Evolutionary conservation across 306 rosid species (phyloP), one percentile per base, ranked within the genome.

Genomic region (Cucurbita ficifolia): DNA sequence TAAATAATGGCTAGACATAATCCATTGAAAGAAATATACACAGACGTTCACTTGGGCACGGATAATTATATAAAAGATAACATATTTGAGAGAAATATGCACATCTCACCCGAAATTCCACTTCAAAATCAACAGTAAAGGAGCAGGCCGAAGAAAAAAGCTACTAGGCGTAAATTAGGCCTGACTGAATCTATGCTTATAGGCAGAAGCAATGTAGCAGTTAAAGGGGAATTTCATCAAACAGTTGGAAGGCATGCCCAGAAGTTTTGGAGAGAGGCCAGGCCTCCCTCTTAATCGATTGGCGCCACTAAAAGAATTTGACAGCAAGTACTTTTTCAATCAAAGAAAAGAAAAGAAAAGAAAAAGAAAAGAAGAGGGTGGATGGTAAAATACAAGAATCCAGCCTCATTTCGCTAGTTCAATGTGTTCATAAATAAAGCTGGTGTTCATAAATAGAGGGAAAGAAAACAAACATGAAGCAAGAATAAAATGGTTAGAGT

Each of bases 191-290:
- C 18, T 17, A 46, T 67, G 54, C 40, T 16, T 64, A 64, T 46
- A 51, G 22, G 45, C 62, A 70, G 19, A 61, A 39, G 14, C 22
- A 39, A 46, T 18, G 65, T 43, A 51, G n/a, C 48, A 39, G 11
- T 40, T 14, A 35, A 58, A 13, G 76, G 72, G 74, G 78, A 50
- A 68, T 39, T 58, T 63, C 50, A 72, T 80, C 83, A n/a, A 80
- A 72, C 75, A 80, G 19, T 5, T 63, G 50, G 61, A 62, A 17
- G n/a, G 75, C 77, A 62, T 10, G 36, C 40, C 61, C 70, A 74
- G 46, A 36, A 17, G 7, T 45, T 18, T 6, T 0, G 38, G 11
- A 24, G 72, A 63, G 14, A n/a, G n/a, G n/a, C n/a, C n/a, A n/a
- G 39, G 39, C 50, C 50, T 46, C 50, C 14, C 16, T 1, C 53